Base-by-base conservation (phyloP, 305 asterid genomes). In the Fraxinus albicans region DNA sequence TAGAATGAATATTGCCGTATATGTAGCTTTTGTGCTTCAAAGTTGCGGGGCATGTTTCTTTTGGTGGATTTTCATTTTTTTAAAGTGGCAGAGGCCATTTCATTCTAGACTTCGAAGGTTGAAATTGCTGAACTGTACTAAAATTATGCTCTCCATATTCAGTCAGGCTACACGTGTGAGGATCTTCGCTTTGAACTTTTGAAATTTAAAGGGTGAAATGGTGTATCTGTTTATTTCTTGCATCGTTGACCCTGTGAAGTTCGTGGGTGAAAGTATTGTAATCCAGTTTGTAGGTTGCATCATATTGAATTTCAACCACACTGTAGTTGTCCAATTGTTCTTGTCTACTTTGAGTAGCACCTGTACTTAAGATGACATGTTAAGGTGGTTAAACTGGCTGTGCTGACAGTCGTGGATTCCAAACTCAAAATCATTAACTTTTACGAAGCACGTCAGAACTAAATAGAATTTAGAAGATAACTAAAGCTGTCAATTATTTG, bases 1-100 rank as follows among this genome's bases (percentile, higher is more conserved):
- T 44, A 3, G 75, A 25, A 78, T 31, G 80, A 53, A 55, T 76
- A 6, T 76, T 63, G 1, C 65, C 55, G 73, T 38, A 73, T 65
- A 33, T 76, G 73, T 58, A 15, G 67, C 17, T 85, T 76, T 33
- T 29, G 29, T 73, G 58, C 81, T 10, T 60, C 82, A 78, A 75
- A 81, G 38, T 74, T 53, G 69, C 77, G 1, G n/a, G 17, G 17
- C 44, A 31, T 17, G 7, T 31, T 58, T 70, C 74, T 76, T 34
- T 70, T 38, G 29, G 38, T 77, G 47, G 4, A 27, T 13, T 29
- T 69, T 78, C 8, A 55, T 50, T 77, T 83, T 74, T 50, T 42
- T 38, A 17, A 84, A 60, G 35, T 55, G 69, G 44, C n/a, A 77
- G 69, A 47, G 31, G 72, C 77, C 79, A 77, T 13, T 77, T 78